Evolutionary conservation across 805 yeast species (phyloP).

Genomic region (Metschnikowia lunata): DNA sequence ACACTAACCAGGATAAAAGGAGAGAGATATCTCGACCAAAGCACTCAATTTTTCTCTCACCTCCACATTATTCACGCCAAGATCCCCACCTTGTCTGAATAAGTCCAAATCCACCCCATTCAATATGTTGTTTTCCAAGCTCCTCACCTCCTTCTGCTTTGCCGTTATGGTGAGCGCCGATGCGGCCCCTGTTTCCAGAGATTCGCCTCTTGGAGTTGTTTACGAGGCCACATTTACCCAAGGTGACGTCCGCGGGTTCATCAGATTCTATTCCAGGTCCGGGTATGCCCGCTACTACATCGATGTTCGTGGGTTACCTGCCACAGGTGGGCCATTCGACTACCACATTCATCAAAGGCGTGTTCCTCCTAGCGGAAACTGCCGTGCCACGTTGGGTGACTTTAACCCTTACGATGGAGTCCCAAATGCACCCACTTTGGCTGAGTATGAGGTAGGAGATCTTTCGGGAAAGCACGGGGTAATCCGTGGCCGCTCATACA

Average conservation of each 20-base stretch:
- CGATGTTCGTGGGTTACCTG: slow-evolving; percentile 30
- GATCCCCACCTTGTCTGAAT: too few species aligned
- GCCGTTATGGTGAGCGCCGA: neutral
- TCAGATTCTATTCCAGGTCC: slow-evolving; percentile 26
- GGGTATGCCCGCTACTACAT: slow-evolving; percentile 32
- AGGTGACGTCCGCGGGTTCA: slow-evolving; percentile 23
- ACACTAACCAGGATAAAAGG: too few species aligned
- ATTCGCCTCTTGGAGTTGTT: slow-evolving; percentile 1
- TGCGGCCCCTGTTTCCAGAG: slow-evolving; percentile 2
- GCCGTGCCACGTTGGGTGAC: slow-evolving; percentile 31
- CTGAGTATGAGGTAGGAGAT: slow-evolving; percentile 34
- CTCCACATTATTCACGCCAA: too few species aligned
- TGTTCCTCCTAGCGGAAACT: slow-evolving; percentile 31
- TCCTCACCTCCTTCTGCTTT: neutral
- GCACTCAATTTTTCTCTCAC: too few species aligned
- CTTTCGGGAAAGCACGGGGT: slow-evolving; percentile 39
- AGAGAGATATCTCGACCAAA: too few species aligned
- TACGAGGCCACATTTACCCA: slow-evolving; percentile 1
- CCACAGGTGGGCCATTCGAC: slow-evolving; percentile 36
- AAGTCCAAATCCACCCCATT: too few species aligned
- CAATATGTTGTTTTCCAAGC: neutral
- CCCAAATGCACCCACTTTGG: slow-evolving; percentile 20
- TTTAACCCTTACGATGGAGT: slow-evolving; percentile 38
- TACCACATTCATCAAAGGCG: slow-evolving; percentile 37
- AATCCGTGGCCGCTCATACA: slow-evolving; percentile 21